Evolutionary conservation across 768 basidiomycete species (phyloP), one percentile per base, ranked within the genome.

Genomic region (Boletales sp.): DNA sequence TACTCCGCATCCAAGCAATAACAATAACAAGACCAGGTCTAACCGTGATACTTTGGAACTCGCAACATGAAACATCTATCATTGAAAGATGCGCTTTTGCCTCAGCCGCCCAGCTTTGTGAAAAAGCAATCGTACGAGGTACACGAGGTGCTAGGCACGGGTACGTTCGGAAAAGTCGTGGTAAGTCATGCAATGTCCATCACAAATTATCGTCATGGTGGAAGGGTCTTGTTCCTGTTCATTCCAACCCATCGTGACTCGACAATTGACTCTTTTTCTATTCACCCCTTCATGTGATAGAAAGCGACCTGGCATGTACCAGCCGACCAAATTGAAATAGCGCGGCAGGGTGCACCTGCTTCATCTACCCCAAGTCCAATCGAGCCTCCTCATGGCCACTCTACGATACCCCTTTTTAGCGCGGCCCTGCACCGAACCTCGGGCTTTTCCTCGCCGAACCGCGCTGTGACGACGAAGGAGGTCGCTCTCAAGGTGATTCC

Each of bases 111-210:
- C 0, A 91, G 88, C 49, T 94, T 90, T 65, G 70, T 65, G 55
- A 94, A 94, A 78, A 96, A 95, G 76, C 90, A 87, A 67, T 63
- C 74, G 19, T 91, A 92, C 58, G 84, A 85, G 52, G 70, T 87
- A 1, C 82, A 87, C 51, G 77, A 85, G 28, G 74, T 83, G 5
- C 73, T 94, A 5, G 94, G 94, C 5, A 77, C 78, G 13, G 94
- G 94, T 4, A 84, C 91, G 0, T 96, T 95, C 69, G 94, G 94
- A 21, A 90, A 91, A 65, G 95, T 97, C 42, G 77, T 92, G 67
- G 87, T 90, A 60, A 71, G 73, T 71, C 15, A 39, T 47, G 64
- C 64, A 17, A 30, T 35, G 21, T 28, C 30, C 13, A 17, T 4
- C 42, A 35, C 43, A 15, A 34, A 11, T 18, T 17, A 21, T 46